Evolutionary conservation across 1,139 yeast genomes (phyloP).

Genomic region (Yamadazyma dendronema): DNA sequence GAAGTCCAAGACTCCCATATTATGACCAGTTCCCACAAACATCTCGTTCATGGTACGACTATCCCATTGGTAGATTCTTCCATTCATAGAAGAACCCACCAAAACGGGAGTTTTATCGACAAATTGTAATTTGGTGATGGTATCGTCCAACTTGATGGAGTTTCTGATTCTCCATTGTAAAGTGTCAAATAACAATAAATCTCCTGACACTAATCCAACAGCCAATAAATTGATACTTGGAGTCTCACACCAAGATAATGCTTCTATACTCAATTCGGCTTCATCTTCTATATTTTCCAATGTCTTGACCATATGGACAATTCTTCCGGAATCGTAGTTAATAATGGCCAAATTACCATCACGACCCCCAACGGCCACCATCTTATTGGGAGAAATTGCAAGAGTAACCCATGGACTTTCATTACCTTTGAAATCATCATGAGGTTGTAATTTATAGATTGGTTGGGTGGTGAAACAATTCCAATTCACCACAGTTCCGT

Average conservation of each 20-base stretch:
- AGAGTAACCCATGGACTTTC: conserved; percentile 88
- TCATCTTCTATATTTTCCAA: conserved; percentile 61
- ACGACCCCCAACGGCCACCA: conserved; percentile 71
- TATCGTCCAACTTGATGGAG: conserved; percentile 66
- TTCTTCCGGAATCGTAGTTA: conserved; percentile 69
- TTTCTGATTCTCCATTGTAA: conserved; percentile 85
- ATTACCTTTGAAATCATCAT: conserved; percentile 62
- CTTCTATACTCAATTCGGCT: conserved; percentile 80
- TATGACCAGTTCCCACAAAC: conserved; percentile 86
- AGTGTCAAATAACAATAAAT: conserved; percentile 75
- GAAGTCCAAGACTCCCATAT: conserved; percentile 90
- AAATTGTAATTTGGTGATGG: conserved; percentile 79
- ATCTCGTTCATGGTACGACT: conserved; percentile 76
- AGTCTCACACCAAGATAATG: conserved; percentile 74
- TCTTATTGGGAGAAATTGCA: conserved; percentile 43
- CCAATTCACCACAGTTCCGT: conserved; percentile 86
- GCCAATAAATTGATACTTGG: conserved; percentile 64
- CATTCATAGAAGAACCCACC: conserved; percentile 79
- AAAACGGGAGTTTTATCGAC: conserved; percentile 55
- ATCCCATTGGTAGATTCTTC: conserved; percentile 85
- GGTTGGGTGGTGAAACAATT: conserved; percentile 77
- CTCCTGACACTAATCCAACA: conserved; percentile 87
- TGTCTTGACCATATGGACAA: conserved; percentile 64
- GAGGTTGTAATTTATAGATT: conserved; percentile 61
- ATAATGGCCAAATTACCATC: conserved; percentile 81